These are phyloP conservation scores for Phaeophleospora eucalypticola DNA, from an alignment of 2,329 filamentous ascomycete genomes.

Conservation along the genomic window DNA sequence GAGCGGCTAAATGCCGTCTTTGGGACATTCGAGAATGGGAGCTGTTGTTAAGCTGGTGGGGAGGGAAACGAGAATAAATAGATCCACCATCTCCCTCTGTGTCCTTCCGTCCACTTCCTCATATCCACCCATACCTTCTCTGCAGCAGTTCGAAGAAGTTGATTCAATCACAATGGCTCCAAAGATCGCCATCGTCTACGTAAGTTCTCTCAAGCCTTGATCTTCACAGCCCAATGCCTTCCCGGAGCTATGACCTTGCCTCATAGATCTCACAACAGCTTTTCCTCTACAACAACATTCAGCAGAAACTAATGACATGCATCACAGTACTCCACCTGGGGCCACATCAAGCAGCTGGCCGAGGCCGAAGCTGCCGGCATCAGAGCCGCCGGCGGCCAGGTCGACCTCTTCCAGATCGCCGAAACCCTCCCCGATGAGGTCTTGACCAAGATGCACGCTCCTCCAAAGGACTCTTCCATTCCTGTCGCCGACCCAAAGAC, in stretches of 20 bases:
- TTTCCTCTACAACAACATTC: background rate
- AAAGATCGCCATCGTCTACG: slow-evolving; percentile 87
- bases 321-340: slow-evolving; percentile 20
- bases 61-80: background rate
- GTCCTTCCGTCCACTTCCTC: background rate
- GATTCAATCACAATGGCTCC: slow-evolving; percentile 64
- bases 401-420: slow-evolving; percentile 77
- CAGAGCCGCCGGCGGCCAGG: slow-evolving; percentile 76
- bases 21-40: too few relatives aligned
- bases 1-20: too few relatives aligned
- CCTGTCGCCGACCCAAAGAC: slow-evolving; percentile 55
- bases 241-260: background rate
- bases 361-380: slow-evolving; percentile 89
- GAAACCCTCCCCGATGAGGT: slow-evolving; percentile 87
- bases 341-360: slow-evolving; percentile 79
- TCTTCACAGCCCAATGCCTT: background rate
- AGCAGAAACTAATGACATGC: background rate
- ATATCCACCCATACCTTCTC: too few relatives aligned
- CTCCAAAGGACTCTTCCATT: slow-evolving; percentile 65
- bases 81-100: background rate
- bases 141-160: too few relatives aligned
- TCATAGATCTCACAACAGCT: background rate
- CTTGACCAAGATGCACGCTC: slow-evolving; percentile 85
- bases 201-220: slow-evolving; percentile 45
- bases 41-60: too few relatives aligned